Conservation (phyloP, 768 basidiomycete species). For the Zangia roseola region DNA sequence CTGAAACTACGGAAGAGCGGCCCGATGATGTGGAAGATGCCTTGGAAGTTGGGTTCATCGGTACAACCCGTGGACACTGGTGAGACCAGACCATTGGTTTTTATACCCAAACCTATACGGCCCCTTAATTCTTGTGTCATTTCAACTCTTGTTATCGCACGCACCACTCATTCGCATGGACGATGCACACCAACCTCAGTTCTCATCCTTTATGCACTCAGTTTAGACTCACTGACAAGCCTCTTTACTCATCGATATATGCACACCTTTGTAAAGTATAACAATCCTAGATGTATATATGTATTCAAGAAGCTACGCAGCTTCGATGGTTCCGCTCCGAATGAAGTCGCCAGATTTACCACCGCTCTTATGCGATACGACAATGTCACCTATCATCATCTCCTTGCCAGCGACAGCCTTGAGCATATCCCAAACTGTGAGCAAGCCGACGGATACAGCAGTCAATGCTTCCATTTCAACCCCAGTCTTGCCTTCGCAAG, state of each 20-base stretch:
- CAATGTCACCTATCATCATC: slow-evolving; percentile 73
- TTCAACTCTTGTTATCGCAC: neutral
- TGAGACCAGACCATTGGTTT: slow-evolving; percentile 21
- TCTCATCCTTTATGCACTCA: neutral
- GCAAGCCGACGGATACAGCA: slow-evolving; percentile 72
- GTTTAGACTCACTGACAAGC: neutral
- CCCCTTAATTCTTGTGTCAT: neutral
- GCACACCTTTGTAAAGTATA: neutral
- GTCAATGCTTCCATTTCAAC: slow-evolving; percentile 94
- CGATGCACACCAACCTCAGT: neutral
- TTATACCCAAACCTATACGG: too few species aligned
- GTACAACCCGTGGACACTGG: slow-evolving; percentile 52
- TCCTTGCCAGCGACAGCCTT: slow-evolving; percentile 87
- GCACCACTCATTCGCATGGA: too few species aligned
- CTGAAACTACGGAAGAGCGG: slow-evolving; percentile 32
- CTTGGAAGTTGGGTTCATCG: slow-evolving; percentile 53
- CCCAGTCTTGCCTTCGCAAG: slow-evolving; percentile 78
- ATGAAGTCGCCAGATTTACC: slow-evolving; percentile 74
- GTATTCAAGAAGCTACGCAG: neutral
- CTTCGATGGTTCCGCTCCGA: slow-evolving; percentile 9
- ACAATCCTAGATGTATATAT: neutral
- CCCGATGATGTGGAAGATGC: slow-evolving; percentile 45
- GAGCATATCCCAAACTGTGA: slow-evolving; percentile 93
- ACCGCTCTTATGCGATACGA: slow-evolving; percentile 66
- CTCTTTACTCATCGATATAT: neutral